These are phyloP conservation scores for Raphidocelis subcapitata DNA, from an alignment of 139 green algal genomes.

Conservation along the genomic window DNA sequence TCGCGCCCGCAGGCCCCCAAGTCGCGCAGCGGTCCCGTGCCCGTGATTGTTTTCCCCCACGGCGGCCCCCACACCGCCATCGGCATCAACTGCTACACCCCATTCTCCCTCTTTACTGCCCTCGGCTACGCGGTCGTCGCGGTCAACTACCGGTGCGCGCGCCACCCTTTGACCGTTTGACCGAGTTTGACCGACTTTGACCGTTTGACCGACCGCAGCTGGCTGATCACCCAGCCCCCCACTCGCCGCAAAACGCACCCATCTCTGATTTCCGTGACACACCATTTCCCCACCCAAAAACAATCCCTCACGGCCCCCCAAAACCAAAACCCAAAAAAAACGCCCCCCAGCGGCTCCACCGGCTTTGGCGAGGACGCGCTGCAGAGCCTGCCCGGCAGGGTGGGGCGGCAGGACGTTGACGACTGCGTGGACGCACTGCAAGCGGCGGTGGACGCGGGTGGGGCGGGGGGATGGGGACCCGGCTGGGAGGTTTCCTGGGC, in stretches of 20 bases:
- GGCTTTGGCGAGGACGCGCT: constrained; percentile 83
- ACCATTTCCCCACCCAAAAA: too few species aligned
- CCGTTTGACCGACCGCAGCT: too few species aligned
- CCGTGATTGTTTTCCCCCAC: constrained; percentile 76
- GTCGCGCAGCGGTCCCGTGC: constrained; percentile 38
- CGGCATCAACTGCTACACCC: constrained; percentile 59
- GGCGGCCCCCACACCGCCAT: constrained; percentile 86
- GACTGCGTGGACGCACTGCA: constrained; percentile 85
- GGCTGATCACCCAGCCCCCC: too few species aligned
- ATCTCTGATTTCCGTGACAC: too few species aligned
- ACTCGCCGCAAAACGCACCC: too few species aligned
- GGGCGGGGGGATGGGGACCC: neutral
- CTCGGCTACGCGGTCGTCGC: constrained; percentile 72
- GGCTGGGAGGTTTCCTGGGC: too few species aligned
- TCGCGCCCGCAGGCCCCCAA: constrained; percentile 1
- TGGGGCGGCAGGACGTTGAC: constrained; percentile 76
- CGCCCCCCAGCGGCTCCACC: constrained; percentile 50
- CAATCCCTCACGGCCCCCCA: too few species aligned
- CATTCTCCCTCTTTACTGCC: constrained; percentile 62
- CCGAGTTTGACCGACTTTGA: too few species aligned
- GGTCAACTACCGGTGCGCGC: constrained; percentile 73
- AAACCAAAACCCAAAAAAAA: neutral
- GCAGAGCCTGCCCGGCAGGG: constrained; percentile 76
- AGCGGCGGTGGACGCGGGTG: constrained; percentile 50
- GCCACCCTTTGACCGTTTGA: too few species aligned